phyloP scores from a whole-genome alignment of 2,329 filamentous ascomycete species.

The Ceratocystis harringtonii region DNA sequence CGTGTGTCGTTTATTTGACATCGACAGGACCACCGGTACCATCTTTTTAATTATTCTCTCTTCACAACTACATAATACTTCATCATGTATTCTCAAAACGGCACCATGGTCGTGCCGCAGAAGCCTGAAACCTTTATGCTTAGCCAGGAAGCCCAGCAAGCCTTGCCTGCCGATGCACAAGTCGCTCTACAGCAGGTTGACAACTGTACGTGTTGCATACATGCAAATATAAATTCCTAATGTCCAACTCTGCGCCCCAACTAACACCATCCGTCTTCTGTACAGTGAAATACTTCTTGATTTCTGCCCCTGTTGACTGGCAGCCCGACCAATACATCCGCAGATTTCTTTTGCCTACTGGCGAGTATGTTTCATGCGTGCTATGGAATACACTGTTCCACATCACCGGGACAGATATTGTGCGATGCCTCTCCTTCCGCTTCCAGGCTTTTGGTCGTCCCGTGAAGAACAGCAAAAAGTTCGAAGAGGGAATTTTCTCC shows the following conservation, averaged over 20 bases:
- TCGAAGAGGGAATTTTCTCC: constrained; percentile 98
- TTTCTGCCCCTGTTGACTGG: constrained; percentile 97
- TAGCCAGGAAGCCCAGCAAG: constrained; percentile 92
- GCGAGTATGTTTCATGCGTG: constrained; percentile 97
- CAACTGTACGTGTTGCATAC: constrained; percentile 52
- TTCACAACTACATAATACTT: constrained; percentile 8
- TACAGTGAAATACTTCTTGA: constrained; percentile 96
- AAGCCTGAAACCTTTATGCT: constrained; percentile 99
- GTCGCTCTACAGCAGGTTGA: constrained; percentile 96
- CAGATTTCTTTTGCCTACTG: constrained; percentile 85
- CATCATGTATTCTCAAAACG: constrained; percentile 66
- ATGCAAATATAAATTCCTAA: neutral
- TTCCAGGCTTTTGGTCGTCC: constrained; percentile 97
- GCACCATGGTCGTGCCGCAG: constrained; percentile 78
- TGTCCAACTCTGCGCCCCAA: neutral
- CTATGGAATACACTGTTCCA: constrained; percentile 99
- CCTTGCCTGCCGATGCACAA: constrained; percentile 87
- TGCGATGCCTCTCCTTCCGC: constrained; percentile 91
- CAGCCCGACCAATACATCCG: constrained; percentile 91
- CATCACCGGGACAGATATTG: constrained; percentile 97
- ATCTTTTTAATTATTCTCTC: constrained; percentile 4
- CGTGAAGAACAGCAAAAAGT: constrained; percentile 99
- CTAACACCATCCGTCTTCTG: constrained; percentile 19
- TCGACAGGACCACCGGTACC: neutral
- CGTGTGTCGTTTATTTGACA: neutral